Conservation (phyloP, 306 rosid species). For the Ceratonia siliqua region DNA sequence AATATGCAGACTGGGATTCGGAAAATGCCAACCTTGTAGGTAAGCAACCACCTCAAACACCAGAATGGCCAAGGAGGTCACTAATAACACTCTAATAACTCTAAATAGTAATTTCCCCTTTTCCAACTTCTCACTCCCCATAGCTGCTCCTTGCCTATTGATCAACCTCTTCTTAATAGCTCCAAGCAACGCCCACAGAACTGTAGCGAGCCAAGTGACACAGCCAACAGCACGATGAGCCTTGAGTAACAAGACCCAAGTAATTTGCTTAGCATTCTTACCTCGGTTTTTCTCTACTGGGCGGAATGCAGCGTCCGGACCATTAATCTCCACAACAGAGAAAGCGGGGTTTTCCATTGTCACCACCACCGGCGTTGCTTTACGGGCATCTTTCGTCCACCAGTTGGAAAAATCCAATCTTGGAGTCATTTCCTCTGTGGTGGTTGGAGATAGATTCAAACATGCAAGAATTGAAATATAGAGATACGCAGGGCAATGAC, state of each 20-base stretch:
- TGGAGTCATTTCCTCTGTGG: slow-evolving; percentile 58
- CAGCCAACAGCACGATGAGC: slow-evolving; percentile 80
- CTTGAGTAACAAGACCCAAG: slow-evolving; percentile 81
- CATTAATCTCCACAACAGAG: slow-evolving; percentile 79
- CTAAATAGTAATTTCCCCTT: slow-evolving; percentile 60
- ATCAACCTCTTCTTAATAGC: slow-evolving; percentile 71
- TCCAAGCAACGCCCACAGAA: slow-evolving; percentile 72
- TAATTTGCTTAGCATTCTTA: slow-evolving; percentile 80
- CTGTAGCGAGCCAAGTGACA: slow-evolving; percentile 63
- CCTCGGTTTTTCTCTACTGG: slow-evolving; percentile 74
- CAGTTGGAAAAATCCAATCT: slow-evolving; percentile 64
- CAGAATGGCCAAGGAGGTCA: slow-evolving; percentile 63
- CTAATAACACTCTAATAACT: slow-evolving; percentile 62
- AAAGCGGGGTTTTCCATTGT: slow-evolving; percentile 81
- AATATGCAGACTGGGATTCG: slow-evolving; percentile 62
- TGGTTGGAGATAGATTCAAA: neutral
- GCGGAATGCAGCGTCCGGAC: slow-evolving; percentile 79
- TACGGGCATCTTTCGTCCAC: slow-evolving; percentile 58
- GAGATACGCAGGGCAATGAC: neutral
- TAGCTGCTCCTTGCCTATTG: slow-evolving; percentile 51
- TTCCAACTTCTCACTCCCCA: slow-evolving; percentile 59
- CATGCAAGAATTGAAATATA: neutral
- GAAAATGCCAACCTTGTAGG: slow-evolving; percentile 77
- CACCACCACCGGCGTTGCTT: slow-evolving; percentile 81
- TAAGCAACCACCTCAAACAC: slow-evolving; percentile 76